These are phyloP conservation scores for Cicer yamashitae DNA, from an alignment of 306 rosid genomes.

Conservation along the genomic window DNA sequence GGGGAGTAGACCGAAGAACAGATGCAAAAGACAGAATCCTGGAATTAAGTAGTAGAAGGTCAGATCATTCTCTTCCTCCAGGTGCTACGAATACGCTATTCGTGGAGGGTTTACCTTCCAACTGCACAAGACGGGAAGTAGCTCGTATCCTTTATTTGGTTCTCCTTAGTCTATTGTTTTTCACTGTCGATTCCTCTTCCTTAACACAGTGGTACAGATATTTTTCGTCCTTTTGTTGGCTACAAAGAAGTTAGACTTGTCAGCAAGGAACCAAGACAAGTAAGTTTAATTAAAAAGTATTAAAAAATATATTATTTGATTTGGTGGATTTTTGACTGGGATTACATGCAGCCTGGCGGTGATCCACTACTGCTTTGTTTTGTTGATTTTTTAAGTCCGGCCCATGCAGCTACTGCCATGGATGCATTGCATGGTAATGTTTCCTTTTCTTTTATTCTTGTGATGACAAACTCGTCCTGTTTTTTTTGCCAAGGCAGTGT, in stretches of 20 bases:
- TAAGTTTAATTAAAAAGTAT: conserved; percentile 54
- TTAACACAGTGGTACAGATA: conserved; percentile 67
- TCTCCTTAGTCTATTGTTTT: conserved; percentile 14
- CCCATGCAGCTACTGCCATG: conserved; percentile 98
- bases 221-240: conserved; percentile 98
- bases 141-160: conserved; percentile 86
- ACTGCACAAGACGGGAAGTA: conserved; percentile 90
- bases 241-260: conserved; percentile 99
- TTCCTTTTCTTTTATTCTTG: conserved; percentile 40
- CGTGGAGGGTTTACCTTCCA: conserved; percentile 95
- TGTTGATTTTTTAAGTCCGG: conserved; percentile 94
- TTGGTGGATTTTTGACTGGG: conserved; percentile 46
- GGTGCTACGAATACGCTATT: conserved; percentile 91
- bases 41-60: conserved; percentile 71
- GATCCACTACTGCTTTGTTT: conserved; percentile 93
- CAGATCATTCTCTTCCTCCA: conserved; percentile 84
- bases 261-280: conserved; percentile 95
- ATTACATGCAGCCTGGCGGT: conserved; percentile 87
- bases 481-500: conserved; percentile 3
- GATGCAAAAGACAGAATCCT: conserved; percentile 63
- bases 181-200: conserved; percentile 47
- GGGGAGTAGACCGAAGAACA: conserved; percentile 70
- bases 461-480: conserved; percentile 30
- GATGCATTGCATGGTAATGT: conserved; percentile 93
- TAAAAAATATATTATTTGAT: conserved; percentile 24